A percentile compares a stretch with the other conserved stretches of the same genome.
Evolutionary conservation across 257 asterid genomes (phyloP).

Genomic region (Datura wrightii): DNA sequence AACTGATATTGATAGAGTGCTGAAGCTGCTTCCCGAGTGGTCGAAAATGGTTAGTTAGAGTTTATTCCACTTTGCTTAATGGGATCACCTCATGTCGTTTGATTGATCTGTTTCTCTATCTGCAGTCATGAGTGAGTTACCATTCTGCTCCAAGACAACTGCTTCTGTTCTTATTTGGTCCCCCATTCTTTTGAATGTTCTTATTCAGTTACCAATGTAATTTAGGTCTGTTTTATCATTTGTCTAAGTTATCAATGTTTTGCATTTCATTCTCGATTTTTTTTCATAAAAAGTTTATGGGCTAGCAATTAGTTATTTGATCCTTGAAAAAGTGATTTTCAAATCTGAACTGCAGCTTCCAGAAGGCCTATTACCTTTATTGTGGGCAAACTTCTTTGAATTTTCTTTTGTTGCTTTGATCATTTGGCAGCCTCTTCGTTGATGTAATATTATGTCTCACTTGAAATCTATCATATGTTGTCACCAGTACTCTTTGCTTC

Average conservation of each 20-base stretch:
- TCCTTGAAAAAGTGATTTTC: not conserved
- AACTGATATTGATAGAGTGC: slow-evolving; percentile 61
- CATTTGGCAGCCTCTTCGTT: not conserved
- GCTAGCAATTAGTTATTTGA: not conserved
- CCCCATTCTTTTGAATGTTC: not conserved
- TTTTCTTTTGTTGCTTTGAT: slow-evolving; percentile 18
- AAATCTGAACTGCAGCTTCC: not conserved
- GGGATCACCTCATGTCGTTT: not conserved
- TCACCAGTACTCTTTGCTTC: not conserved
- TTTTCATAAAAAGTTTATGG: not conserved
- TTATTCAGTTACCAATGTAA: not conserved
- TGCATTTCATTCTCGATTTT: not conserved
- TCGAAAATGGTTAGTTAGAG: slow-evolving; percentile 64
- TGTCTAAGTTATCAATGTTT: not conserved
- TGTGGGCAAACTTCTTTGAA: not conserved
- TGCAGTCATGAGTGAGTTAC: not conserved
- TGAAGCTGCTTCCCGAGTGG: slow-evolving; percentile 82
- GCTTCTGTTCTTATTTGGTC: not conserved
- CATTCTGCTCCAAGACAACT: not conserved
- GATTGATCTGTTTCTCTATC: not conserved
- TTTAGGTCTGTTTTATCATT: not conserved
- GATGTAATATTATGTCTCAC: not conserved
- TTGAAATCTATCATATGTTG: not conserved
- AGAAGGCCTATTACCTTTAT: not conserved
- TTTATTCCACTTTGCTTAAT: slow-evolving; percentile 21